These are phyloP conservation scores for Penicillium tannophilum DNA, from an alignment of 495 filamentous ascomycete species.

Conservation along the genomic window DNA sequence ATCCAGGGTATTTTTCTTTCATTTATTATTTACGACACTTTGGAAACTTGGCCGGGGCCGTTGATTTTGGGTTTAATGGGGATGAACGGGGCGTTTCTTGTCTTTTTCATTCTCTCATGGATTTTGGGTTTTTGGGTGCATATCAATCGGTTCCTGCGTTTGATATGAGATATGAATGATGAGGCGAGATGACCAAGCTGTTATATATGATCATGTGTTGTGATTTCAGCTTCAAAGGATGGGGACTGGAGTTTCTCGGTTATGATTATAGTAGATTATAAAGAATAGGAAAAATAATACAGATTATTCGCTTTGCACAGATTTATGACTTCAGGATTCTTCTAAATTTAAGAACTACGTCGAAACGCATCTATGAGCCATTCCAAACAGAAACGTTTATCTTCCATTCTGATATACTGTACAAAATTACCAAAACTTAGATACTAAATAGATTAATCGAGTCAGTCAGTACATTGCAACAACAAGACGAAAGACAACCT, in stretches of 20 bases:
- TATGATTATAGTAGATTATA: neutral
- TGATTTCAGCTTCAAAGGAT: neutral
- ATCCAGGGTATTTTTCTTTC: neutral
- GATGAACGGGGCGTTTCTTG: neutral
- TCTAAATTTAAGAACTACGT: too few relatives aligned
- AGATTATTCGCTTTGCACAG: too few relatives aligned
- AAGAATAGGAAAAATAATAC: neutral
- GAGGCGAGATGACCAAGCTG: neutral
- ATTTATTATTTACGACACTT: neutral
- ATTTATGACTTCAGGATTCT: too few relatives aligned
- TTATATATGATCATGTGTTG: neutral
- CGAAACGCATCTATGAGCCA: too few relatives aligned
- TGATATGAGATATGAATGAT: slow-evolving; percentile 15
- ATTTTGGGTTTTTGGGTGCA: neutral
- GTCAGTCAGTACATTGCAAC: too few relatives aligned
- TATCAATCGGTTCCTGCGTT: neutral
- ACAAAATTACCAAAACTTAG: too few relatives aligned
- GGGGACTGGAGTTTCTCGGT: neutral
- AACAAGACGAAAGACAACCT: neutral
- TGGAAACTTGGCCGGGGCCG: neutral
- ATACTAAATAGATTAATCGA: neutral
- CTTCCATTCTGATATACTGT: too few relatives aligned
- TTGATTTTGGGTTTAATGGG: neutral
- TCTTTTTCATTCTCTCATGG: neutral
- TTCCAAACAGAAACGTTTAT: too few relatives aligned